Evolutionary conservation across 768 basidiomycete genomes (phyloP).

Genomic region (Hemileccinum impolitum): DNA sequence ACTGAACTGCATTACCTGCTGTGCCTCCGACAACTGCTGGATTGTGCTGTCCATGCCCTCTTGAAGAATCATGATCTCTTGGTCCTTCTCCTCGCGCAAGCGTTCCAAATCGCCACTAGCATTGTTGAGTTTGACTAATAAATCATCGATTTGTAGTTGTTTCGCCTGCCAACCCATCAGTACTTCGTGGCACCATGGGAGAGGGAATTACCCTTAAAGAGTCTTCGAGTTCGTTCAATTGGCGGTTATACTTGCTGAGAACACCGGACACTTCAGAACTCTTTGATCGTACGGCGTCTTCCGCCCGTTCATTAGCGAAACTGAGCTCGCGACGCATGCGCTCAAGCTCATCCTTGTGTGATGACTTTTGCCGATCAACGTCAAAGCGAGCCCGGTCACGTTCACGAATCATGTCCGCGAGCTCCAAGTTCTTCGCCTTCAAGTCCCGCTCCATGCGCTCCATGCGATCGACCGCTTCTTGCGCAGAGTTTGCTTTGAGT

Average conservation of each 20-base stretch:
- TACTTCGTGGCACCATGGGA: background rate
- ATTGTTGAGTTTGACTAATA: slow-evolving; percentile 76
- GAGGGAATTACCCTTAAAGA: slow-evolving; percentile 69
- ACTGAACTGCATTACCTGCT: slow-evolving; percentile 57
- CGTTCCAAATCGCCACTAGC: slow-evolving; percentile 74
- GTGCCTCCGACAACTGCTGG: slow-evolving; percentile 79
- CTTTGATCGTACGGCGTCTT: slow-evolving; percentile 88
- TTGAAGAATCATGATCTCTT: slow-evolving; percentile 93
- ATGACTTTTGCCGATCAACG: slow-evolving; percentile 87
- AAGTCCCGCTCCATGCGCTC: slow-evolving; percentile 98
- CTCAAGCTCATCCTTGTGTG: slow-evolving; percentile 94
- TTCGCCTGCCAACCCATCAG: slow-evolving; percentile 60
- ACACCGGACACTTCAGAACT: slow-evolving; percentile 88
- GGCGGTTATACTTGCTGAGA: slow-evolving; percentile 91
- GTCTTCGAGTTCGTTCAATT: slow-evolving; percentile 94
- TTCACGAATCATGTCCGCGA: slow-evolving; percentile 98
- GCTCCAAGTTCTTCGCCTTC: slow-evolving; percentile 96
- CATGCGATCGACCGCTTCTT: slow-evolving; percentile 97
- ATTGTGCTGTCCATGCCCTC: slow-evolving; percentile 94
- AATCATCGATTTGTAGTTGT: slow-evolving; percentile 94
- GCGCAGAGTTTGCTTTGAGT: slow-evolving; percentile 95
- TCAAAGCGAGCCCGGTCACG: slow-evolving; percentile 95
- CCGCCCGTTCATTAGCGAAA: slow-evolving; percentile 97
- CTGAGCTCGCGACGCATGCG: slow-evolving; percentile 86
- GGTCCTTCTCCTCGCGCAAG: slow-evolving; percentile 91